Percentiles rank a stretch among this genome's conserved stretches.
Evolutionary conservation across 768 basidiomycete species (phyloP).

Genomic region (Amanita pseudoporphyria): DNA sequence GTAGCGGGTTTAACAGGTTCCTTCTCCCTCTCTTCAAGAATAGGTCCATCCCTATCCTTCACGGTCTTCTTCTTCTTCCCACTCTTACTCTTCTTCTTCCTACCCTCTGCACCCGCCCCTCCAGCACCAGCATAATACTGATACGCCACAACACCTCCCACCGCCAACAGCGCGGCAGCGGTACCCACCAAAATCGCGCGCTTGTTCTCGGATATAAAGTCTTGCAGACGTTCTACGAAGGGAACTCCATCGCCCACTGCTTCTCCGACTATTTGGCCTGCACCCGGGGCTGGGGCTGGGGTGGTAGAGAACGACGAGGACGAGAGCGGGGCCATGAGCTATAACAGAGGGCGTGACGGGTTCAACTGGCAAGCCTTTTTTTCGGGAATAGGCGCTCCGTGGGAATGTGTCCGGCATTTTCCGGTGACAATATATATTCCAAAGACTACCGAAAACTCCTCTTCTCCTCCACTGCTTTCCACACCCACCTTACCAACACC

Average conservation of each 20-base stretch:
- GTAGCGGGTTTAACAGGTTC: constrained; percentile 26
- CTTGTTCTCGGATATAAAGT: constrained; percentile 71
- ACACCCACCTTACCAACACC: constrained; percentile 56
- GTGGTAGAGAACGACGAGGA: background rate
- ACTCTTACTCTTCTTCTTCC: constrained; percentile 36
- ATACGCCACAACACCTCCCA: constrained; percentile 49
- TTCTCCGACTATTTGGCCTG: no score
- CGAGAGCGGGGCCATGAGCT: background rate
- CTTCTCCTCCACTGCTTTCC: constrained; percentile 58
- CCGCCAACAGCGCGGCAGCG: constrained; percentile 61
- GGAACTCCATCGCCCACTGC: constrained; percentile 12
- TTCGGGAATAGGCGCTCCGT: background rate
- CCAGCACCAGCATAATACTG: constrained; percentile 57
- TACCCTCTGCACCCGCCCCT: constrained; percentile 14
- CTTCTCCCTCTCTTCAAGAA: constrained; percentile 49
- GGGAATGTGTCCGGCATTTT: background rate
- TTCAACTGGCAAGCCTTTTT: background rate
- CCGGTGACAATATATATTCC: no score
- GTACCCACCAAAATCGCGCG: constrained; percentile 64
- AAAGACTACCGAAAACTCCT: constrained; percentile 26
- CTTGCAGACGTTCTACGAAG: constrained; percentile 53
- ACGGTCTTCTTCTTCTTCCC: constrained; percentile 51
- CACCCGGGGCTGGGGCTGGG: background rate
- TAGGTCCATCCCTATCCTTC: constrained; percentile 50
- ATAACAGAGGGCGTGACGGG: background rate